These are phyloP conservation scores for Fragilaria radians DNA, from an alignment of 108 stramenopile genomes.

Conservation along the genomic window DNA sequence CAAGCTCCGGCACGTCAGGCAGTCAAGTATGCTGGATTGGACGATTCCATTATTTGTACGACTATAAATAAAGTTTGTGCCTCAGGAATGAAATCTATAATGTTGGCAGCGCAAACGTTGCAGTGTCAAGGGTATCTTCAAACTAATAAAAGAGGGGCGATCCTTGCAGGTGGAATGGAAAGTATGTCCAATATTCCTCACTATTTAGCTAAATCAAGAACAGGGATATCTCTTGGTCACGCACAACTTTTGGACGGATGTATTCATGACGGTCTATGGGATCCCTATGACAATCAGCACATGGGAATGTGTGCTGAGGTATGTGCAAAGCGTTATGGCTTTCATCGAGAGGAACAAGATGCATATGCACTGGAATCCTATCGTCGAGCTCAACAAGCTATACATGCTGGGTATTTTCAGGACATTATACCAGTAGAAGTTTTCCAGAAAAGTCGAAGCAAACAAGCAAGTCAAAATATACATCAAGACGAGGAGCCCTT, in stretches of 20 bases:
- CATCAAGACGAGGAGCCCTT: slow-evolving; percentile 81
- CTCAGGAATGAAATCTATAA: slow-evolving; percentile 90
- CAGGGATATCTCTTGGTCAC: slow-evolving; percentile 70
- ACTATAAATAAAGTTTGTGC: slow-evolving; percentile 97
- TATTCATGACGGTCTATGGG: slow-evolving; percentile 93
- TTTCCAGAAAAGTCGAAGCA: slow-evolving; percentile 53
- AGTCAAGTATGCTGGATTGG: slow-evolving; percentile 44
- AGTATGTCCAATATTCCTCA: slow-evolving; percentile 96
- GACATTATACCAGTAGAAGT: slow-evolving; percentile 72
- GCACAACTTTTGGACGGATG: slow-evolving; percentile 72
- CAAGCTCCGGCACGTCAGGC: slow-evolving; percentile 95
- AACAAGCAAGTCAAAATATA: slow-evolving; percentile 48
- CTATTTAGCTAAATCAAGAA: slow-evolving; percentile 67
- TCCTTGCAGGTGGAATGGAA: slow-evolving; percentile 95
- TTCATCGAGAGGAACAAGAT: slow-evolving; percentile 94
- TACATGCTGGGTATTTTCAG: slow-evolving; percentile 65
- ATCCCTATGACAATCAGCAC: slow-evolving; percentile 92
- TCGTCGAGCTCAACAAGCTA: slow-evolving; percentile 60
- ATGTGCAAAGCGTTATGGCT: slow-evolving; percentile 67
- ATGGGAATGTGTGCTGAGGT: slow-evolving; percentile 97
- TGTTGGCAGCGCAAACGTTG: slow-evolving; percentile 73
- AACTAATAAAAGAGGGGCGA: slow-evolving; percentile 22
- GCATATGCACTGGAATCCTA: slow-evolving; percentile 84
- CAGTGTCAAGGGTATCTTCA: slow-evolving; percentile 20
- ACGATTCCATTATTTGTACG: slow-evolving; percentile 54